These are phyloP conservation scores for Cryptosporidium viatorum DNA, from an alignment of 169 alveolate genomes.

Conservation along the genomic window DNA sequence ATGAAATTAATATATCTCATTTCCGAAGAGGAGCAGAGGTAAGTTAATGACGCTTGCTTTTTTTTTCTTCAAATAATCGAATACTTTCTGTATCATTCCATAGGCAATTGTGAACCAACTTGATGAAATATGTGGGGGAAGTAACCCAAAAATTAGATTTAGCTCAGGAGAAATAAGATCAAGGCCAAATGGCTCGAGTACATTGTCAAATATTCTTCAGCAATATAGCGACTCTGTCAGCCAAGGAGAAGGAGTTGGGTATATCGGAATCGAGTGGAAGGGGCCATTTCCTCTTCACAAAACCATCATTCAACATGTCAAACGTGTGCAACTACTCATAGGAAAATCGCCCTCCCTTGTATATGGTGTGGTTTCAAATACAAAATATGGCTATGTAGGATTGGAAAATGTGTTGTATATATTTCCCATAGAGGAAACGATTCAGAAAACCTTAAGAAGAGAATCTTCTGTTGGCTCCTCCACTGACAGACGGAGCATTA, in stretches of 20 bases:
- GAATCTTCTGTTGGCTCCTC: slow-evolving; percentile 6
- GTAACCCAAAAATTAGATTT: slow-evolving; percentile 18
- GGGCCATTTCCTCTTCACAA: slow-evolving; percentile 61
- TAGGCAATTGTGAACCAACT: slow-evolving; percentile 38
- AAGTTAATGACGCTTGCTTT: background rate
- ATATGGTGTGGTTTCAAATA: slow-evolving; percentile 41
- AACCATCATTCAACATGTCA: slow-evolving; percentile 34
- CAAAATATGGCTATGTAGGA: slow-evolving; percentile 45
- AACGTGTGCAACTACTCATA: slow-evolving; percentile 40
- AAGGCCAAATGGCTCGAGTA: slow-evolving; percentile 10
- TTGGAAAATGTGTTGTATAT: slow-evolving; percentile 50
- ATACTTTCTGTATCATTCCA: background rate
- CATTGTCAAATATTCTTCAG: slow-evolving; percentile 37
- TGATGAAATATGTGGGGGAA: slow-evolving; percentile 60
- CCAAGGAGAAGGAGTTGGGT: slow-evolving; percentile 66
- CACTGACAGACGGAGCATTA: background rate
- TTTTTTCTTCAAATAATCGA: background rate
- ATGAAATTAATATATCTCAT: slow-evolving; percentile 52
- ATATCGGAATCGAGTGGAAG: slow-evolving; percentile 70
- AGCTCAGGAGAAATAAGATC: background rate
- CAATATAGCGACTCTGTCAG: slow-evolving; percentile 48
- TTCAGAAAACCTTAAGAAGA: background rate
- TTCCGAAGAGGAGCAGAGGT: slow-evolving; percentile 70
- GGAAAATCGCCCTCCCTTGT: slow-evolving; percentile 56
- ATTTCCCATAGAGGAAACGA: slow-evolving; percentile 23